Conservation (phyloP, 345 rosid genomes). For the Camelina neglecta region DNA sequence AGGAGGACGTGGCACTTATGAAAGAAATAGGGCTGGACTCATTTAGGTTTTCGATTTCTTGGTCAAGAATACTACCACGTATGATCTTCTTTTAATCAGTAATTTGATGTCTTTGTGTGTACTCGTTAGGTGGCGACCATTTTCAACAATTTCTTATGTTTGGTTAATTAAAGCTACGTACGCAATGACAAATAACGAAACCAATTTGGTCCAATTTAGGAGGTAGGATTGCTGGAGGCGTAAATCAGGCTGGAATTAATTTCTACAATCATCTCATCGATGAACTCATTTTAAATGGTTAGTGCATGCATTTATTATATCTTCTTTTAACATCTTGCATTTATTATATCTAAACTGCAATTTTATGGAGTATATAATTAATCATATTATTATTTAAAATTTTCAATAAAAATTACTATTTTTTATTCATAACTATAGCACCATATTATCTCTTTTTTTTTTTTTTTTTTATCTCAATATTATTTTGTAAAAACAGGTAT, state of each 20-base stretch:
- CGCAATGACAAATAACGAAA: neutral
- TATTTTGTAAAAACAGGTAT: constrained; percentile 32
- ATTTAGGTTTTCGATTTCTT: constrained; percentile 58
- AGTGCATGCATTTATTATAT: neutral
- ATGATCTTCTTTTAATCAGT: constrained; percentile 20
- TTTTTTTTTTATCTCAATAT: neutral
- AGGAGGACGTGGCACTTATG: constrained; percentile 53
- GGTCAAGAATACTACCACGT: constrained; percentile 61
- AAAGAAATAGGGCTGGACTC: constrained; percentile 52
- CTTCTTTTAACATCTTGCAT: neutral
- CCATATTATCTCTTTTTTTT: neutral
- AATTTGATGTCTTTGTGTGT: neutral
- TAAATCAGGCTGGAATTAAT: constrained; percentile 44
- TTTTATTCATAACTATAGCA: neutral
- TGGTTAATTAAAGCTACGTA: neutral
- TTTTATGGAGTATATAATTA: too few species aligned
- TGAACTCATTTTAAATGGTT: constrained; percentile 45
- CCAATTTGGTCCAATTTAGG: constrained; percentile 35
- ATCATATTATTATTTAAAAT: too few species aligned
- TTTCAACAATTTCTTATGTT: neutral
- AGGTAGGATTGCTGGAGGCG: constrained; percentile 45
- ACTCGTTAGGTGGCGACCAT: neutral
- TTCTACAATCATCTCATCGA: constrained; percentile 50
- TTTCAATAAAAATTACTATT: too few species aligned
- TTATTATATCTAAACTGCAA: neutral